A percentile compares a stretch with the other conserved stretches of the same genome.
Conservation (phyloP, 805 yeast genomes). For the Pichia nanzhaoensis region DNA sequence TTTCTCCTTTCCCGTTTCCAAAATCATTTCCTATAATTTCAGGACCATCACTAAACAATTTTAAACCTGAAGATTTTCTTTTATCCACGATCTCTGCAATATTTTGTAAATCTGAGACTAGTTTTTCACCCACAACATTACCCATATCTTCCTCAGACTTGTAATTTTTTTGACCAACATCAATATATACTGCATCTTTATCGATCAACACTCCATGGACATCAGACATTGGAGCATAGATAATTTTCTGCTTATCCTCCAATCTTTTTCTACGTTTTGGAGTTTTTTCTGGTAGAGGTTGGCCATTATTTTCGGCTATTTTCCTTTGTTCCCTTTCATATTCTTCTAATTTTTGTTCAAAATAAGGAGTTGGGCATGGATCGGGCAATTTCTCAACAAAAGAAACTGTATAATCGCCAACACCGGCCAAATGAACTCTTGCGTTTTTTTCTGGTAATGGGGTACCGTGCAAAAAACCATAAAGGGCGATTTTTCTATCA, state of each 20-base stretch:
- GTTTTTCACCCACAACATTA: conserved; percentile 76
- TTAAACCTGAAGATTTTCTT: conserved; percentile 55
- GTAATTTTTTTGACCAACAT: conserved; percentile 43
- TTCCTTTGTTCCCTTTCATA: conserved; percentile 67
- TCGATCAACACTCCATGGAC: conserved; percentile 98
- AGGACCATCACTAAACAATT: conserved; percentile 54
- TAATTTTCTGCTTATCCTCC: conserved; percentile 88
- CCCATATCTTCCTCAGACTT: conserved; percentile 25
- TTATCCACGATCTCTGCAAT: conserved; percentile 49
- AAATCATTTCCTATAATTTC: conserved; percentile 30
- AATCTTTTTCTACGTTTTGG: conserved; percentile 72
- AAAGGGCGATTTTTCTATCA: conserved; percentile 84
- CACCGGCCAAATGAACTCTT: conserved; percentile 89
- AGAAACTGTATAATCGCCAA: conserved; percentile 77
- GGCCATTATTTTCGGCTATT: conserved; percentile 56
- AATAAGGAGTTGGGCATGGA: conserved; percentile 97
- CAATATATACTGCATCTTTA: conserved; percentile 95
- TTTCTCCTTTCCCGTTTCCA: conserved; percentile 23
- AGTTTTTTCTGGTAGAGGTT: conserved; percentile 39
- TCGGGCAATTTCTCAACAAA: conserved; percentile 88
- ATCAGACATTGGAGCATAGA: conserved; percentile 99
- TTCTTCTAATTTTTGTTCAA: conserved; percentile 79
- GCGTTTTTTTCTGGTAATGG: conserved; percentile 65
- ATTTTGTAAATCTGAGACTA: conserved; percentile 76
- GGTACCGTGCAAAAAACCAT: conserved; percentile 94